Conservation (phyloP, 768 basidiomycete species). For the Cystobasidium tubakii region DNA sequence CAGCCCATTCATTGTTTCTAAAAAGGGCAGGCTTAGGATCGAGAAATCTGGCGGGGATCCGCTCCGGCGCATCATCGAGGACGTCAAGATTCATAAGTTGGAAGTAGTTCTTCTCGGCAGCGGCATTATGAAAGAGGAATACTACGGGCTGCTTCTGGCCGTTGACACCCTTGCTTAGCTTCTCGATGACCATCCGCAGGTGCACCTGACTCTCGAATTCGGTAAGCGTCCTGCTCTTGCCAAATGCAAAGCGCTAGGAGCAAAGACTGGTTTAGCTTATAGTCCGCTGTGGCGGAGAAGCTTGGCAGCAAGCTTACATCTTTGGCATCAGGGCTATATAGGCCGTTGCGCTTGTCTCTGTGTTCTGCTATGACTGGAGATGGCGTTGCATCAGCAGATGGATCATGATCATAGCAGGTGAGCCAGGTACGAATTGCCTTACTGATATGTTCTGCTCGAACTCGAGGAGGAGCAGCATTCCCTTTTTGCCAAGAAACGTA, state of each 20-base stretch:
- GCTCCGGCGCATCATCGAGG: neutral
- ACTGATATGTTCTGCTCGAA: conserved; percentile 27
- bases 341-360: conserved; percentile 20
- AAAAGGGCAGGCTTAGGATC: neutral
- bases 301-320: neutral
- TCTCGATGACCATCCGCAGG: neutral
- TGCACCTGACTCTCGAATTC: conserved; percentile 15
- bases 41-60: conserved; percentile 2
- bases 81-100: conserved; percentile 17
- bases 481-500: conserved; percentile 28
- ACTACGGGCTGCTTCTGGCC: conserved; percentile 8
- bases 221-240: neutral
- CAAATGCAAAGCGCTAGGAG: conserved; percentile 30
- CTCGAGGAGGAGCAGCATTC: conserved; percentile 8
- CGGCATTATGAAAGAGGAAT: conserved; percentile 28
- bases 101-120: conserved; percentile 29
- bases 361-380: conserved; percentile 26
- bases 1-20: neutral
- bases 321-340: neutral
- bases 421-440: neutral
- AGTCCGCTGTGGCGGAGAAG: too few species aligned
- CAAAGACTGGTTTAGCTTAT: neutral
- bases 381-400: neutral
- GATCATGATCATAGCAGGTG: neutral
- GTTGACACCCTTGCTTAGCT: neutral